These are phyloP conservation scores for Epichloe hybrida DNA, from an alignment of 2,329 filamentous ascomycete species.

Conservation along the genomic window DNA sequence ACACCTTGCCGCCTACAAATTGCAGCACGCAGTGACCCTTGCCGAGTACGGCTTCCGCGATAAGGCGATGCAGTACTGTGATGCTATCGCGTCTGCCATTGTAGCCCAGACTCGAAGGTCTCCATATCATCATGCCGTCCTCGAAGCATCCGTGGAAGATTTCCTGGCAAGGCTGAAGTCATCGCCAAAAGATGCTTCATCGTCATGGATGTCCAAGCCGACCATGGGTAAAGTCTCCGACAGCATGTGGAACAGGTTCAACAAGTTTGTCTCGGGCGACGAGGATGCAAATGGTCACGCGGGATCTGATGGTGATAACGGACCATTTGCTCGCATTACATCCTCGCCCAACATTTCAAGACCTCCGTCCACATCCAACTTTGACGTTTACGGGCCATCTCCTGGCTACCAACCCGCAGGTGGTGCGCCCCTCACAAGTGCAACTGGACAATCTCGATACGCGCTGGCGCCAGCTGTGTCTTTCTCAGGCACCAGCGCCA, in stretches of 20 bases:
- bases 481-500: slow-evolving; percentile 9
- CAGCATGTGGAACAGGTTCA: slow-evolving; percentile 83
- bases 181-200: slow-evolving; percentile 69
- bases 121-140: slow-evolving; percentile 66
- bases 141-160: slow-evolving; percentile 71
- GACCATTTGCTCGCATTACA: slow-evolving; percentile 72
- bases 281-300: slow-evolving; percentile 67
- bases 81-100: slow-evolving; percentile 63
- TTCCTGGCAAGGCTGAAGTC: slow-evolving; percentile 71
- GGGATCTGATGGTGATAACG: slow-evolving; percentile 47
- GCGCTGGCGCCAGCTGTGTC: slow-evolving; percentile 12
- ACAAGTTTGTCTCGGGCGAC: slow-evolving; percentile 89
- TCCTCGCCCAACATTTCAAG: slow-evolving; percentile 63
- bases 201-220: slow-evolving; percentile 86
- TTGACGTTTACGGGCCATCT: slow-evolving; percentile 57
- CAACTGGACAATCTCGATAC: slow-evolving; percentile 26
- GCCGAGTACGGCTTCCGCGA: slow-evolving; percentile 71
- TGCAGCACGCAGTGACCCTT: slow-evolving; percentile 72
- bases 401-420: slow-evolving; percentile 17
- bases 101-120: slow-evolving; percentile 72
- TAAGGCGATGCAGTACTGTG: slow-evolving; percentile 85
- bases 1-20: slow-evolving; percentile 81
- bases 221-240: slow-evolving; percentile 93
- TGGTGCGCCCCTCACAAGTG: slow-evolving; percentile 20
- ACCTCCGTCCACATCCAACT: slow-evolving; percentile 53